Evolutionary conservation across 139 green algal genomes (phyloP).

Genomic region (Micromonas commoda): DNA sequence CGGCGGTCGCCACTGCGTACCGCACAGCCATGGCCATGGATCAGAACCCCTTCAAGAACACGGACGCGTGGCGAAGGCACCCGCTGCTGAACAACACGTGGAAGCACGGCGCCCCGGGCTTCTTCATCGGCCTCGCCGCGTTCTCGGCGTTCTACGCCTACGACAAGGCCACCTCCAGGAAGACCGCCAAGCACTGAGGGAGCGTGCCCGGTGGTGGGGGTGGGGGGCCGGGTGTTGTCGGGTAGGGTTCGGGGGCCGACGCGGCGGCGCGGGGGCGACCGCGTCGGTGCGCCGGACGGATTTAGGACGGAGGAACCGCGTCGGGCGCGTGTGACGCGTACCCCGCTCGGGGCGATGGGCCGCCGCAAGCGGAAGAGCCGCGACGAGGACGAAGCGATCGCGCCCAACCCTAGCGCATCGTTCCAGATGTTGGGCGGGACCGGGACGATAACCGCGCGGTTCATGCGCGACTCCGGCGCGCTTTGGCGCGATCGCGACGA

Average conservation of each 20-base stretch:
- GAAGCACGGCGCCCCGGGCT: background rate
- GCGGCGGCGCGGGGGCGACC: too few species aligned
- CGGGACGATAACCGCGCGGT: background rate
- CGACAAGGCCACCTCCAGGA: background rate
- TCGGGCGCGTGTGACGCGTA: too few species aligned
- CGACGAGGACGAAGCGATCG: background rate
- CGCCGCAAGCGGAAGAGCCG: background rate
- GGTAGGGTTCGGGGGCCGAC: background rate
- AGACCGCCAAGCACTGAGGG: background rate
- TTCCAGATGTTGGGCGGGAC: background rate
- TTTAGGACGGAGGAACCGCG: too few species aligned
- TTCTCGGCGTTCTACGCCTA: background rate
- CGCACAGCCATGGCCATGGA: background rate
- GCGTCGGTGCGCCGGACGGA: too few species aligned
- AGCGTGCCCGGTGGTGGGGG: background rate
- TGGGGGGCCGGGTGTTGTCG: background rate
- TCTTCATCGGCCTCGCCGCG: background rate
- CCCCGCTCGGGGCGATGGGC: background rate
- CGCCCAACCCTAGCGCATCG: too few species aligned
- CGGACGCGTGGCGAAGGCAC: constrained; percentile 5
- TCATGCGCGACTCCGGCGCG: background rate
- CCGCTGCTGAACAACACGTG: background rate
- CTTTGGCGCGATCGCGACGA: background rate
- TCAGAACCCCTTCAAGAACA: background rate
- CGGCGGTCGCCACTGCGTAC: too few species aligned